These are phyloP conservation scores for Neonectria ditissima DNA, from an alignment of 2,329 filamentous ascomycete species.

Conservation along the genomic window DNA sequence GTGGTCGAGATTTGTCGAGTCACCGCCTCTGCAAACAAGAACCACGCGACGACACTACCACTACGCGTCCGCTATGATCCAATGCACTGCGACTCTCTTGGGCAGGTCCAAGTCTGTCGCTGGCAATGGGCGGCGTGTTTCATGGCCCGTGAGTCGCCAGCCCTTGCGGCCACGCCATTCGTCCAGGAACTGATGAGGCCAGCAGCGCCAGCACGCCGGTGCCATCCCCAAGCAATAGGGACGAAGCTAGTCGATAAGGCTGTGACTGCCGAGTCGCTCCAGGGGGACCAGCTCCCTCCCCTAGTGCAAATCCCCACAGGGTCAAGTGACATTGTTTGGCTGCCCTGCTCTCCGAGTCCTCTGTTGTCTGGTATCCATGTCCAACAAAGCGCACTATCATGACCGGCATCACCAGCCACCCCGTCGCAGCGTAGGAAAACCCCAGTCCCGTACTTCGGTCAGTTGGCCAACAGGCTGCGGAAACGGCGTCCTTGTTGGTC, in stretches of 20 bases:
- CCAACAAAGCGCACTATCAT: conserved; percentile 9
- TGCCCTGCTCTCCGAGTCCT: background rate
- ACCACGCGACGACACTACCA: background rate
- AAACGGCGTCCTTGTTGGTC: background rate
- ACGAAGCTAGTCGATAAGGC: conserved; percentile 7
- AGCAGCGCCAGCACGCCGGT: background rate
- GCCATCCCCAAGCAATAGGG: background rate
- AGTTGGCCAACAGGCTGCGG: conserved; percentile 2
- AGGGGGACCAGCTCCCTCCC: conserved; percentile 13
- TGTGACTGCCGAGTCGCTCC: conserved; percentile 11
- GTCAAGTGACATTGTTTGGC: conserved; percentile 14
- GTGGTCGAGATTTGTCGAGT: background rate
- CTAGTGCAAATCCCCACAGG: conserved; percentile 16
- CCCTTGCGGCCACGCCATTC: conserved; percentile 12
- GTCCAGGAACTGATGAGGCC: background rate
- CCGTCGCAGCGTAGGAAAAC: conserved; percentile 5
- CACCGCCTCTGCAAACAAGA: conserved; percentile 3
- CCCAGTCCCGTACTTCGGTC: background rate
- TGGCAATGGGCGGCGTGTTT: conserved; percentile 12
- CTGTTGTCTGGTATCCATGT: conserved; percentile 4
- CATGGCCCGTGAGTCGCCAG: conserved; percentile 17
- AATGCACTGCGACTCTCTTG: conserved; percentile 10
- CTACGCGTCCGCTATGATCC: background rate
- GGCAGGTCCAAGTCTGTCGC: conserved; percentile 20
- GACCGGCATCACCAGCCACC: conserved; percentile 27